A percentile compares a stretch with the other conserved stretches of the same genome.
Conservation (phyloP, 768 basidiomycete species). For the Collybiopsis confluens region DNA sequence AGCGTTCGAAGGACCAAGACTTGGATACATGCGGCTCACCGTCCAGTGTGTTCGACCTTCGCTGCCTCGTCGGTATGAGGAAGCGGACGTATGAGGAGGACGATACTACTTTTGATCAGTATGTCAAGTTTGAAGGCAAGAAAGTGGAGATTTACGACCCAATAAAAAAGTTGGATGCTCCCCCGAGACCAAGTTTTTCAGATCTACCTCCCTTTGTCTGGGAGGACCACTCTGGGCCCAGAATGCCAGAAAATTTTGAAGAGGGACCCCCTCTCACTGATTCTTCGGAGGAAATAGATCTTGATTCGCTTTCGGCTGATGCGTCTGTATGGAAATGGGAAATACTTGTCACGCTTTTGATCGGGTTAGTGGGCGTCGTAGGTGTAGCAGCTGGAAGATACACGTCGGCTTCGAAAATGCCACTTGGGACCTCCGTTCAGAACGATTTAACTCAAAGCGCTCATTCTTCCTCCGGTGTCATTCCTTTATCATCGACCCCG, state of each 20-base stretch:
- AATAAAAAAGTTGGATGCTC: no score
- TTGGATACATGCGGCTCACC: constrained; percentile 3
- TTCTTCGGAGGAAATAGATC: neutral
- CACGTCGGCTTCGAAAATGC: neutral
- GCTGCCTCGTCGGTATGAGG: constrained; percentile 65
- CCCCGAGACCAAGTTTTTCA: no score
- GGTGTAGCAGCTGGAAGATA: constrained; percentile 1
- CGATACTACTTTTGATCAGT: constrained; percentile 12
- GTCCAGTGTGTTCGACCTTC: constrained; percentile 35
- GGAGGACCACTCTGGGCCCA: no score
- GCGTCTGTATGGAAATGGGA: constrained; percentile 1
- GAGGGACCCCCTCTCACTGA: neutral
- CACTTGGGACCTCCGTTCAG: neutral
- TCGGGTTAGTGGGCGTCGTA: neutral
- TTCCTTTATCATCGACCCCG: neutral
- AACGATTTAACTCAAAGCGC: neutral
- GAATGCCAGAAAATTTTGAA: neutral
- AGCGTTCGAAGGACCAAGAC: neutral
- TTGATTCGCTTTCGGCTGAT: neutral
- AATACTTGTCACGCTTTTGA: neutral
- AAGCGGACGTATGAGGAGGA: constrained; percentile 47
- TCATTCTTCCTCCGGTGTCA: neutral
- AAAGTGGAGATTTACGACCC: neutral
- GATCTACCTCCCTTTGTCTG: no score
- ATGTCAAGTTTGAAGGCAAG: neutral